Evolutionary conservation across 1,139 yeast genomes (phyloP).

Genomic region (Candida gigantensis): DNA sequence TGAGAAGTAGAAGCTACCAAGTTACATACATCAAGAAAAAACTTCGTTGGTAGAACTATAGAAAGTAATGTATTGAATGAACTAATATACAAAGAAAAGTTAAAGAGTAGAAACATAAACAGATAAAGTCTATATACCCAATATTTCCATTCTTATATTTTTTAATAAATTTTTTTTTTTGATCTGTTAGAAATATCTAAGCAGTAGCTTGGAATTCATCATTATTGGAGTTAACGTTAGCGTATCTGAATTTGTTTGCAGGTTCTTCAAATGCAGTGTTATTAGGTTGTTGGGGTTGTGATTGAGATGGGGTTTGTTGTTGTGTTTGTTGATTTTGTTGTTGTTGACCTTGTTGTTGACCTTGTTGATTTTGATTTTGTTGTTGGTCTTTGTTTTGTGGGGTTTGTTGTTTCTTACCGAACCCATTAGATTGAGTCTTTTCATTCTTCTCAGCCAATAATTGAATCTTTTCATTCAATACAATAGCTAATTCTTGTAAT

Average conservation of each 20-base stretch:
- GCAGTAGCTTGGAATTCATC: slow-evolving; percentile 47
- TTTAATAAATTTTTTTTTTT: not conserved
- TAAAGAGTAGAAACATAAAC: slow-evolving; percentile 4
- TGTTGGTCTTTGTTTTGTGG: slow-evolving; percentile 39
- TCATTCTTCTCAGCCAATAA: slow-evolving; percentile 84
- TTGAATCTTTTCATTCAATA: slow-evolving; percentile 83
- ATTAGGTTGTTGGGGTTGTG: slow-evolving; percentile 23
- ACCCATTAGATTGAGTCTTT: slow-evolving; percentile 77
- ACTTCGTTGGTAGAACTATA: too few relatives aligned
- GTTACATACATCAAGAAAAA: not conserved
- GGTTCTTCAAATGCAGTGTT: slow-evolving; percentile 29
- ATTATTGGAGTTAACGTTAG: slow-evolving; percentile 47
- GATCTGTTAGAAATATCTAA: slow-evolving; percentile 13
- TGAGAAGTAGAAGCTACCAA: slow-evolving; percentile 1
- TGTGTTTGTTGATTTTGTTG: slow-evolving; percentile 23
- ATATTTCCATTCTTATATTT: not conserved
- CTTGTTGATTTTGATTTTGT: slow-evolving; percentile 35
- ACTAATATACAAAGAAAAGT: slow-evolving; percentile 1
- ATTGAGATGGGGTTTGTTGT: slow-evolving; percentile 18
- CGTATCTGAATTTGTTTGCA: slow-evolving; percentile 46
- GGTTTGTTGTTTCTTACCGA: slow-evolving; percentile 43
- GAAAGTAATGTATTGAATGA: not conserved
- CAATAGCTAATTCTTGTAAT: slow-evolving; percentile 85
- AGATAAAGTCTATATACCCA: not conserved
- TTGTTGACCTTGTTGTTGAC: slow-evolving; percentile 30